Percentiles rank a stretch among this genome's conserved stretches.
Evolutionary conservation across 2,329 filamentous ascomycete genomes (phyloP).

Genomic region (Passalora sequoiae): DNA sequence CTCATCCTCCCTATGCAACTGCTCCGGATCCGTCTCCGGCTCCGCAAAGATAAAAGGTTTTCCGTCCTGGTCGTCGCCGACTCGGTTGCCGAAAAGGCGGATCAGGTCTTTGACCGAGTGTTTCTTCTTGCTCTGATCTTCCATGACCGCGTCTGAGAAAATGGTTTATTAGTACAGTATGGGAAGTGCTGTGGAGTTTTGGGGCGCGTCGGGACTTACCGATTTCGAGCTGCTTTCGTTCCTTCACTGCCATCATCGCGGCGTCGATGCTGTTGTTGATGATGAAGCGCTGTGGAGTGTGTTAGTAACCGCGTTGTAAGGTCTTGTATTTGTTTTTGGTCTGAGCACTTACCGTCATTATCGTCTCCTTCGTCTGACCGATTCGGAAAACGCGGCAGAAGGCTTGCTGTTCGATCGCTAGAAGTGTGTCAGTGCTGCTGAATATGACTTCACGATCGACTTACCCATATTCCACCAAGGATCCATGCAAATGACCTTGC

Average conservation of each 20-base stretch:
- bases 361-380: conserved; percentile 57
- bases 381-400: conserved; percentile 60
- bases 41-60: conserved; percentile 40
- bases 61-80: conserved; percentile 37
- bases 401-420: conserved; percentile 33
- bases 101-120: conserved; percentile 40
- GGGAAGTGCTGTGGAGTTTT: no score
- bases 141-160: conserved; percentile 30
- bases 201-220: conserved; percentile 20
- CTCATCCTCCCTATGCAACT: conserved; percentile 1
- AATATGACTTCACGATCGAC: conserved; percentile 11
- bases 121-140: conserved; percentile 37
- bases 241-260: conserved; percentile 52
- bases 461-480: conserved; percentile 53
- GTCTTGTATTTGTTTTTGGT: no score
- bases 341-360: conserved; percentile 42
- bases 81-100: conserved; percentile 41
- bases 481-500: conserved; percentile 45
- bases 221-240: conserved; percentile 47
- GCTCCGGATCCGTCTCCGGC: conserved; percentile 22
- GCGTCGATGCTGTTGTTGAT: conserved; percentile 56
- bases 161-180: background rate
- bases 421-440: background rate
- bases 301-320: no score
- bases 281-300: conserved; percentile 44